Conservation (phyloP, 2,329 filamentous ascomycete species). For the Alternaria gaisen region DNA sequence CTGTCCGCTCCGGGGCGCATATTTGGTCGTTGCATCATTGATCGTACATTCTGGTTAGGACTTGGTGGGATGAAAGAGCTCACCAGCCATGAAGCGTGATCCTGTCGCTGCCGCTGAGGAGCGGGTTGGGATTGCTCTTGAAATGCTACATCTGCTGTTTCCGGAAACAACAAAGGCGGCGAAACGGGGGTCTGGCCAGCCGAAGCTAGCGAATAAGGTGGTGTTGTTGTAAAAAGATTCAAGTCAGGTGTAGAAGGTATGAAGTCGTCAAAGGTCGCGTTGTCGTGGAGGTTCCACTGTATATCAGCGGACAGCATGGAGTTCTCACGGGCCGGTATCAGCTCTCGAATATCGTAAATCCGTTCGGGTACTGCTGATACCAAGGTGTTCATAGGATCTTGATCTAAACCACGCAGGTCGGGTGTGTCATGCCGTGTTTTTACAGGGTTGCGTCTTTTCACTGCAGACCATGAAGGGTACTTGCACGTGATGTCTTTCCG, state of each 20-base stretch:
- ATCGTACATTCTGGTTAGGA: conserved; percentile 31
- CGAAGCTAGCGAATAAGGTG: not conserved
- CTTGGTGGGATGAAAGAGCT: conserved; percentile 29
- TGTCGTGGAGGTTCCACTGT: not conserved
- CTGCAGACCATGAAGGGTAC: not conserved
- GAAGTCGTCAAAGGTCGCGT: not conserved
- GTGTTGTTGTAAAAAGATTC: not conserved
- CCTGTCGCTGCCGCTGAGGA: not conserved
- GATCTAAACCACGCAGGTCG: not conserved
- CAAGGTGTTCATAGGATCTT: not conserved
- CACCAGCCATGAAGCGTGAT: not conserved
- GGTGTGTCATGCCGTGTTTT: not conserved
- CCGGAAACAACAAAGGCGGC: not conserved
- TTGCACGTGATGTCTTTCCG: conserved; percentile 2
- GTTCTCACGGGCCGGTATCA: not conserved
- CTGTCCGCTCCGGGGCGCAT: conserved; percentile 40
- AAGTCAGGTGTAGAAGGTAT: not conserved
- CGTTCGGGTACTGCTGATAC: not conserved
- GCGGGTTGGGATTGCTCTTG: not conserved
- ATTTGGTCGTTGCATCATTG: conserved; percentile 39
- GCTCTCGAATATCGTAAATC: not conserved
- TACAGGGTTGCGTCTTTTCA: not conserved
- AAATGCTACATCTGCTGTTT: not conserved
- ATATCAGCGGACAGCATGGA: not conserved
- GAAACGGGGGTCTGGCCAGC: not conserved